Conservation (phyloP, 352 stramenopile genomes). For the Phytopythium montanum region DNA sequence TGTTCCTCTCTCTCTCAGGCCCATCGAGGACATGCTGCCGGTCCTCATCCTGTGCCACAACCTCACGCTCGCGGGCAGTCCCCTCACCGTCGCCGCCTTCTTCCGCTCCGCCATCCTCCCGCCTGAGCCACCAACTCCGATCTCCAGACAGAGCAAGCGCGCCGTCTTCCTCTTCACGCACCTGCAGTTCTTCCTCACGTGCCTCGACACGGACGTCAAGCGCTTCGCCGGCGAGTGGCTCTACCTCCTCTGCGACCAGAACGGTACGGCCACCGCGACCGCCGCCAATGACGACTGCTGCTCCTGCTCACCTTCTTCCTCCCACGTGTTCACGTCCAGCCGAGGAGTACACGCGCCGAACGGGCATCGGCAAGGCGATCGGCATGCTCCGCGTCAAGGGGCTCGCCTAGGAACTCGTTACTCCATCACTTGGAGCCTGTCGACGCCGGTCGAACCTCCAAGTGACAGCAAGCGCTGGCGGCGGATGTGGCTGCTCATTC, state of each 20-base stretch:
- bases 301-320: constrained; percentile 6
- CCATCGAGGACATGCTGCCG: constrained; percentile 46
- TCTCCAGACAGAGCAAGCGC: not conserved
- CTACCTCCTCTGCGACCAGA: constrained; percentile 69
- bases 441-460: constrained; percentile 19
- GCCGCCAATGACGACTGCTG: not conserved
- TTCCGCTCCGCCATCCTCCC: constrained; percentile 45
- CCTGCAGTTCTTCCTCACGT: constrained; percentile 68
- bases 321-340: constrained; percentile 27
- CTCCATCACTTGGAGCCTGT: constrained; percentile 6
- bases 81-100: constrained; percentile 21
- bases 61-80: constrained; percentile 33
- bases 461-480: constrained; percentile 67
- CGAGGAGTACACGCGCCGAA: constrained; percentile 68
- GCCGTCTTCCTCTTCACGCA: constrained; percentile 52
- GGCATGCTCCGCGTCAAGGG: constrained; percentile 66
- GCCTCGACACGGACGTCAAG: constrained; percentile 63
- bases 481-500: constrained; percentile 75
- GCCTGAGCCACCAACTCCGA: not conserved
- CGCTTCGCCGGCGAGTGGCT: constrained; percentile 70
- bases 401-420: constrained; percentile 29
- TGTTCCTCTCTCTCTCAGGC: constrained; percentile 11
- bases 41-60: constrained; percentile 63
- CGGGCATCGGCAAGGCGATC: constrained; percentile 69
- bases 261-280: constrained; percentile 31